A percentile compares a stretch with the other conserved stretches of the same genome.
phyloP scores from a whole-genome alignment of 345 rosid species.

The Camelina sativa region DNA sequence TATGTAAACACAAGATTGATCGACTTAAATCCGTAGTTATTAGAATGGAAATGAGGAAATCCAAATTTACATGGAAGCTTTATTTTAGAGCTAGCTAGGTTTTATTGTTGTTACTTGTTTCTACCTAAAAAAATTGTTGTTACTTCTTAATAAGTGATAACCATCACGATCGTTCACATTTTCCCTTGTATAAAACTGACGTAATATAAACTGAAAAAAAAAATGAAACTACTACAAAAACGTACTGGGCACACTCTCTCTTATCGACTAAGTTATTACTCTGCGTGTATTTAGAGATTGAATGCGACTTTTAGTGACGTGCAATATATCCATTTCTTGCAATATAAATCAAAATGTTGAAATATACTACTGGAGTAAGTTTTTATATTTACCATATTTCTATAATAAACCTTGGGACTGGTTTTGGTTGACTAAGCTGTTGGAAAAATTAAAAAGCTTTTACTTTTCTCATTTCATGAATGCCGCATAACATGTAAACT shows the following conservation, averaged over 20 bases:
- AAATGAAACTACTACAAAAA: background rate
- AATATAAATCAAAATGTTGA: no score
- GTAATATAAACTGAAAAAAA: background rate
- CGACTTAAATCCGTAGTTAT: background rate
- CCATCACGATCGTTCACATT: background rate
- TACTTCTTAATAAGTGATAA: background rate
- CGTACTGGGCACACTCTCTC: conserved; percentile 11
- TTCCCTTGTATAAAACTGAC: background rate
- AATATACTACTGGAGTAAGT: no score
- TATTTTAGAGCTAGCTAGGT: background rate
- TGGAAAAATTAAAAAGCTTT: no score
- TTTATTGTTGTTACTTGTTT: no score
- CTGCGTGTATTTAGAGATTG: background rate
- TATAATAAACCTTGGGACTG: no score
- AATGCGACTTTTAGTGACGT: background rate
- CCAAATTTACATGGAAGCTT: background rate
- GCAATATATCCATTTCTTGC: background rate
- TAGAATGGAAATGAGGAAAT: no score
- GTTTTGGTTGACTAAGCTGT: no score
- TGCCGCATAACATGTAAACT: no score
- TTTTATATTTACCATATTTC: no score
- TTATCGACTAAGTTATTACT: background rate
- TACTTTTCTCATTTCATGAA: no score
- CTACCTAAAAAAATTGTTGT: background rate
- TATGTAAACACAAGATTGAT: background rate